Evolutionary conservation across 768 basidiomycete species (phyloP).

Genomic region (Serendipita sp.): DNA sequence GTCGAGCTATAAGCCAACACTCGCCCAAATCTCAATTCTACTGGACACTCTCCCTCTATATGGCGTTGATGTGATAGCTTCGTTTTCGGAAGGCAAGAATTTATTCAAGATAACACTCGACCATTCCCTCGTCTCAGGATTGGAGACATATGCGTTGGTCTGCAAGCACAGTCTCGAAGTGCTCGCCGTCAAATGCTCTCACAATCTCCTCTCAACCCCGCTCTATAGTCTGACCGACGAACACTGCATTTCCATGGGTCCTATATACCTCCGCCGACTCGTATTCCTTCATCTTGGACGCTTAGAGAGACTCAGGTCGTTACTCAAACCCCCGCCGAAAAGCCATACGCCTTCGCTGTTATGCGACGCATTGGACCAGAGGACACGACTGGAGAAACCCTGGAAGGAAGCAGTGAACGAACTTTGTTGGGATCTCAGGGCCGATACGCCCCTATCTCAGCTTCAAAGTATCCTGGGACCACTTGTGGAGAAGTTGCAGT

Average conservation of each 20-base stretch:
- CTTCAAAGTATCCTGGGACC: neutral
- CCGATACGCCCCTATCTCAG: neutral
- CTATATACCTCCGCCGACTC: slow-evolving; percentile 27
- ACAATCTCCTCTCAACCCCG: slow-evolving; percentile 55
- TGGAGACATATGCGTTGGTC: slow-evolving; percentile 59
- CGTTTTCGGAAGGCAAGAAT: neutral
- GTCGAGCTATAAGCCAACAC: slow-evolving; percentile 48
- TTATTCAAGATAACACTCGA: slow-evolving; percentile 40
- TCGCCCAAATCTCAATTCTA: neutral
- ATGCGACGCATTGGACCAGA: slow-evolving; percentile 23
- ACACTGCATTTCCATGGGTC: slow-evolving; percentile 36
- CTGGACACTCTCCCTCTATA: neutral
- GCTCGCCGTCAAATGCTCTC: slow-evolving; percentile 58
- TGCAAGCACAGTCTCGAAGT: slow-evolving; percentile 50
- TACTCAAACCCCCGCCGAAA: slow-evolving; percentile 46
- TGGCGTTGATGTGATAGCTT: neutral
- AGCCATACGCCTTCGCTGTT: slow-evolving; percentile 49
- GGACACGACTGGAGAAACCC: neutral
- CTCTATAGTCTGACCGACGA: slow-evolving; percentile 56
- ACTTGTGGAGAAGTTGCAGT: neutral
- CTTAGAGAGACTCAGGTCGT: slow-evolving; percentile 20
- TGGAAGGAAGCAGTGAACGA: neutral
- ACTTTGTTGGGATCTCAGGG: neutral
- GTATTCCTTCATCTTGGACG: slow-evolving; percentile 25
- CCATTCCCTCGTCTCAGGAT: slow-evolving; percentile 48